Conservation (phyloP, 306 rosid species). For the Myrica gale region DNA sequence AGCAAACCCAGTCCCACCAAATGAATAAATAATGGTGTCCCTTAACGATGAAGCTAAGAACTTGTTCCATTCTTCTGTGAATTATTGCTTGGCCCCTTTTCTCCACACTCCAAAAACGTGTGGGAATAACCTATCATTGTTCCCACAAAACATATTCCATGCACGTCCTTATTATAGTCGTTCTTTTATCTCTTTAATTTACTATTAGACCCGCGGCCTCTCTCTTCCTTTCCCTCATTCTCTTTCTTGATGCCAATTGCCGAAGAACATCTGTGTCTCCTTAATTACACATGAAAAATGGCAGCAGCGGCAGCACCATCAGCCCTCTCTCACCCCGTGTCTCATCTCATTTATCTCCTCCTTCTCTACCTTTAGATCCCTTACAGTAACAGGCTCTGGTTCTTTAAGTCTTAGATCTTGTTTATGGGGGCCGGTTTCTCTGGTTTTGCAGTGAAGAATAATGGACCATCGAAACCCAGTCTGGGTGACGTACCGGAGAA, state of each 20-base stretch:
- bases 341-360: slow-evolving; percentile 31
- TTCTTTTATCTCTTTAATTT: neutral
- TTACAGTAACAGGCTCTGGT: neutral
- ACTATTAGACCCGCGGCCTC: neutral
- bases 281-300: slow-evolving; percentile 25
- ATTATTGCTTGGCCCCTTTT: neutral
- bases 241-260: slow-evolving; percentile 7
- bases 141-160: slow-evolving; percentile 12
- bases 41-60: neutral
- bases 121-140: neutral
- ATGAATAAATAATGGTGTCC: neutral
- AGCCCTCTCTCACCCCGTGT: slow-evolving; percentile 21
- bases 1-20: neutral
- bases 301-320: slow-evolving; percentile 31
- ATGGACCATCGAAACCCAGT: slow-evolving; percentile 29
- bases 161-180: slow-evolving; percentile 15
- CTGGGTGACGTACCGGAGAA: slow-evolving; percentile 71
- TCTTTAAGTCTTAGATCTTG: slow-evolving; percentile 2
- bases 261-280: neutral
- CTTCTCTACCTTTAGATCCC: slow-evolving; percentile 38
- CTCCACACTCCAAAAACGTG: slow-evolving; percentile 1
- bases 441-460: neutral
- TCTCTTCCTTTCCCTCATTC: neutral
- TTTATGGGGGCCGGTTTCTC: slow-evolving; percentile 66
- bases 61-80: neutral